phyloP scores from a whole-genome alignment of 139 green algal genomes.

The Chlamydomonas incerta region DNA sequence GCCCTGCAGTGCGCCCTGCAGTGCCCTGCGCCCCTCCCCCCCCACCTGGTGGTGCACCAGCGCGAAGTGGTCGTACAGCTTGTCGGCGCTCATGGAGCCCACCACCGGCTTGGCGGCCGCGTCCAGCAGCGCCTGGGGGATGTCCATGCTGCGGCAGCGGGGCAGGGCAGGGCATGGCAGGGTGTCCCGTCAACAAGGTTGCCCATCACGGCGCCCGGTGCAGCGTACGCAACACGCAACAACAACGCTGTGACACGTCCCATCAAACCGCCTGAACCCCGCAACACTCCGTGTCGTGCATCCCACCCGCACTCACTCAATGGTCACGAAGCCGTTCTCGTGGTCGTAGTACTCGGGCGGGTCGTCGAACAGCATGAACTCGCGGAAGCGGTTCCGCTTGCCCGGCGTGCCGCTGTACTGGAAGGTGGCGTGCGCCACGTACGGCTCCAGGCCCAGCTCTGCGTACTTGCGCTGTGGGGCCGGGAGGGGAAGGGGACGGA shows the following conservation, averaged over 20 bases:
- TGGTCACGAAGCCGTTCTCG: conserved; percentile 43
- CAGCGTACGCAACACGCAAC: too few species aligned
- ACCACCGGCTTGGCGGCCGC: background rate
- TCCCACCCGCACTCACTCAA: conserved; percentile 10
- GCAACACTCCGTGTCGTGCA: too few species aligned
- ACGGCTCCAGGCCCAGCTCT: conserved; percentile 73
- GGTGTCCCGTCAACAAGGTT: too few species aligned
- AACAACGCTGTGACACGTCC: too few species aligned
- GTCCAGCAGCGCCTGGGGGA: conserved; percentile 54
- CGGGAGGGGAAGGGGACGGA: too few species aligned
- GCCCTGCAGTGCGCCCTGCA: too few species aligned
- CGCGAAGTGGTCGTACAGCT: conserved; percentile 67
- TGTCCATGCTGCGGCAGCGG: conserved; percentile 44
- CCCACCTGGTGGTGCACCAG: conserved; percentile 71
- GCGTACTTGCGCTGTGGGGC: conserved; percentile 77
- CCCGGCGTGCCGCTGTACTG: conserved; percentile 89
- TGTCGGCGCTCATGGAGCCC: conserved; percentile 21
- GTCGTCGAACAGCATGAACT: conserved; percentile 83
- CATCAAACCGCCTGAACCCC: too few species aligned
- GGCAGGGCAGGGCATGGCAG: too few species aligned
- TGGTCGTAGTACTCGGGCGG: conserved; percentile 75
- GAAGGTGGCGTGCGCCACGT: conserved; percentile 93
- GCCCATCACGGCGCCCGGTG: too few species aligned
- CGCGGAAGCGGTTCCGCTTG: conserved; percentile 89
- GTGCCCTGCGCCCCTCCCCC: conserved; percentile 32